These are phyloP conservation scores for Posidonia oceanica DNA, from an alignment of 116 monocot genomes.

Conservation along the genomic window DNA sequence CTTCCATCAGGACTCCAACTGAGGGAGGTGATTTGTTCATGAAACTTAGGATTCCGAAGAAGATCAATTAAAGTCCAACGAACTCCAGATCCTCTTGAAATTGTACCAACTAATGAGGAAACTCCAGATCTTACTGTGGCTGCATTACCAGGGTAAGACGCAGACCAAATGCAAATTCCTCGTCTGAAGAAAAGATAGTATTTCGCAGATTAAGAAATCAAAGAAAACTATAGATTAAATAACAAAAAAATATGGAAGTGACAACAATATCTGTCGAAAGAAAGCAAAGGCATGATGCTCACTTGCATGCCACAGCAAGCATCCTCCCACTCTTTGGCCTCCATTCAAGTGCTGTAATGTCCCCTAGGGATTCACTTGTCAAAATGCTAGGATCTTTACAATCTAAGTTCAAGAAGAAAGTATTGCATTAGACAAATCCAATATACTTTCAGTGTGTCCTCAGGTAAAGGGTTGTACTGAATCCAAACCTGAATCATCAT, in stretches of 20 bases:
- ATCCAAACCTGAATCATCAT: conserved; percentile 70
- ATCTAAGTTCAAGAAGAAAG: conserved; percentile 25
- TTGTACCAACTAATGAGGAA: conserved; percentile 32
- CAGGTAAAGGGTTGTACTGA: background rate
- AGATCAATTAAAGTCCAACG: conserved; percentile 80
- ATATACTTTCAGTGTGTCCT: background rate
- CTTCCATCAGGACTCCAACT: conserved; percentile 88
- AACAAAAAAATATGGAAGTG: conserved; percentile 1
- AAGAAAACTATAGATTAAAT: background rate
- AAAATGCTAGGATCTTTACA: conserved; percentile 63
- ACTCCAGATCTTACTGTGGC: conserved; percentile 54
- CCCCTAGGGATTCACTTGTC: conserved; percentile 66
- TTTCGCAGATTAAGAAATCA: background rate
- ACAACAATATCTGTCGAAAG: background rate
- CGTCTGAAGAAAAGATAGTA: conserved; percentile 29
- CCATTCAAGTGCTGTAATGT: conserved; percentile 70
- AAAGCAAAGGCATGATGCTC: conserved; percentile 12
- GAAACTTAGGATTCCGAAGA: conserved; percentile 36
- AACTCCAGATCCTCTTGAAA: conserved; percentile 62
- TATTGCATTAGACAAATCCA: background rate
- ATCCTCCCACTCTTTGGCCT: conserved; percentile 90
- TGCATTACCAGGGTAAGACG: conserved; percentile 76
- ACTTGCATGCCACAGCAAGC: conserved; percentile 81
- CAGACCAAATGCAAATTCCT: conserved; percentile 95
- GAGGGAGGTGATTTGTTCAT: conserved; percentile 56